Conservation (phyloP, 257 asterid species). For the Penstemon newberryi region DNA sequence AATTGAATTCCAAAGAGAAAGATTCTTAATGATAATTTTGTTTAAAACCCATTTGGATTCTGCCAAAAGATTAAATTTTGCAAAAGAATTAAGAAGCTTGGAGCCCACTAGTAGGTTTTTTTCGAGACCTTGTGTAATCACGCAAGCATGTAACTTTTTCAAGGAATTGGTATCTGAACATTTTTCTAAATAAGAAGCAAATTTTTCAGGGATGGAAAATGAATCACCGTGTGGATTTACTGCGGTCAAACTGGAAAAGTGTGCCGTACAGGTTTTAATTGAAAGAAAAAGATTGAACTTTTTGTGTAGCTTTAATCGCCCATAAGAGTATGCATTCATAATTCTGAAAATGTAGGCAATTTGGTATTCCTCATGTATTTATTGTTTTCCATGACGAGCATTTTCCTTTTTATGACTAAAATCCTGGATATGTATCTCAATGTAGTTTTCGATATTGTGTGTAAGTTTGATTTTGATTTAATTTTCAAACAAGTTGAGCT, state of each 20-base stretch:
- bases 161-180: slow-evolving; percentile 34
- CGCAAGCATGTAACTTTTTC: slow-evolving; percentile 47
- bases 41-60: slow-evolving; percentile 46
- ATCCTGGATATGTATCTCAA: no score
- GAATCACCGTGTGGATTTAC: slow-evolving; percentile 14
- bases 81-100: slow-evolving; percentile 39
- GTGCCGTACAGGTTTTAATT: slow-evolving; percentile 7
- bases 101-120: slow-evolving; percentile 33
- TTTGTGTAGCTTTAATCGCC: slow-evolving; percentile 19
- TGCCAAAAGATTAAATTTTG: slow-evolving; percentile 38
- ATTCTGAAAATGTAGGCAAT: slow-evolving; percentile 7
- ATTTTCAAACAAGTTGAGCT: no score
- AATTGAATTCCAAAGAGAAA: slow-evolving; percentile 46
- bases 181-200: slow-evolving; percentile 38
- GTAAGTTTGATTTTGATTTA: no score
- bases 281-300: slow-evolving; percentile 12
- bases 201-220: slow-evolving; percentile 19
- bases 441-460: no score
- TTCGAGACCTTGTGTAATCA: slow-evolving; percentile 42
- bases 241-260: slow-evolving; percentile 6
- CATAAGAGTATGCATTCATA: slow-evolving; percentile 34
- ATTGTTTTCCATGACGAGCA: no score
- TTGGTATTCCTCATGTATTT: no score
- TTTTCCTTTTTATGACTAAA: no score
- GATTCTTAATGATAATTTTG: slow-evolving; percentile 28